Conservation (phyloP, 148 eudicot species). For the Vaccinium darrowii region DNA sequence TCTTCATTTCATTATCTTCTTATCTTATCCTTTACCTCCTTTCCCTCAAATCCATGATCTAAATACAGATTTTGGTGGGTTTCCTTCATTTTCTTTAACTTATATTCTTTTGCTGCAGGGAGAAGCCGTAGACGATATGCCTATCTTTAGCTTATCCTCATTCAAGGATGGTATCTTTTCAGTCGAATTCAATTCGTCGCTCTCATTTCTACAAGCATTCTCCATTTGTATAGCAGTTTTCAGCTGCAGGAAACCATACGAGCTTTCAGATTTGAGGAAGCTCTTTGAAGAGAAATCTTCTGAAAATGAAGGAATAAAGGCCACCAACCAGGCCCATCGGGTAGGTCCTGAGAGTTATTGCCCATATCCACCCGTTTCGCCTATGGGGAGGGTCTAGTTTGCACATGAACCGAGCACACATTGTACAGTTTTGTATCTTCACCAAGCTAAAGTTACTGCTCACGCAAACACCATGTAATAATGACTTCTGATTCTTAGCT, state of each 20-base stretch:
- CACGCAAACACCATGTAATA: constrained; percentile 11
- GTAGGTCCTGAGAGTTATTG: constrained; percentile 46
- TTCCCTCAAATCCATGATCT: neutral
- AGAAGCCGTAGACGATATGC: constrained; percentile 33
- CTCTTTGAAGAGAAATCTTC: constrained; percentile 27
- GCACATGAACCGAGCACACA: constrained; percentile 4
- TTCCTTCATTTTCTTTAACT: neutral
- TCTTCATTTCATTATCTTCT: neutral
- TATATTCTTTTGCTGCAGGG: constrained; percentile 38
- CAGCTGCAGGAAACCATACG: constrained; percentile 50
- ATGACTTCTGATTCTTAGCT: neutral
- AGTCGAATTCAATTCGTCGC: constrained; percentile 61
- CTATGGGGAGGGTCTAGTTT: constrained; percentile 60
- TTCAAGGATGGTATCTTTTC: constrained; percentile 69
- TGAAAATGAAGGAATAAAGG: constrained; percentile 26
- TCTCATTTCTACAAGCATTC: constrained; percentile 75
- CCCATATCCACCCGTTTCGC: constrained; percentile 64
- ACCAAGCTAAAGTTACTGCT: neutral
- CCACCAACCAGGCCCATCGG: constrained; percentile 19
- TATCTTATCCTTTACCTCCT: neutral
- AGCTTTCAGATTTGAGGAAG: constrained; percentile 31
- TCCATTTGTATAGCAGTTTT: constrained; percentile 59
- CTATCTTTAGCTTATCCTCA: constrained; percentile 48
- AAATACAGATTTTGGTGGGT: neutral
- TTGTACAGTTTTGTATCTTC: constrained; percentile 19